phyloP scores from a whole-genome alignment of 2,329 filamentous ascomycete species.

The Talaromyces rugulosus region DNA sequence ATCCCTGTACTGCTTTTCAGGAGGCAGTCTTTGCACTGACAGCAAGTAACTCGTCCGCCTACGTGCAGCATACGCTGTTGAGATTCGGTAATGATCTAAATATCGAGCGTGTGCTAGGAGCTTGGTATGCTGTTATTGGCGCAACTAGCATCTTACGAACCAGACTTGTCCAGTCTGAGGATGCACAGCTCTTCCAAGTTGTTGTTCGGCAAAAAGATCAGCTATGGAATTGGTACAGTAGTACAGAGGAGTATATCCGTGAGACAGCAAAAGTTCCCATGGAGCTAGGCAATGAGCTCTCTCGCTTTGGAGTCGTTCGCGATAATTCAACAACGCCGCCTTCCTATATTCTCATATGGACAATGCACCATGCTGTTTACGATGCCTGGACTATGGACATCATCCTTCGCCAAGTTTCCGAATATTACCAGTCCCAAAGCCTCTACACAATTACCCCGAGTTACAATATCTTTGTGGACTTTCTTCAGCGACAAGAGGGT shows the following conservation, averaged over 20 bases:
- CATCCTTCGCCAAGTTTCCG: neutral
- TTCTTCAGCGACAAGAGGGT: neutral
- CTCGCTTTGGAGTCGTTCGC: neutral
- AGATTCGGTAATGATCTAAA: neutral
- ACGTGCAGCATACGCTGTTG: neutral
- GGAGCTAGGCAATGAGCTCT: neutral
- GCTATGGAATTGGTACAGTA: neutral
- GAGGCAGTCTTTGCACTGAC: neutral
- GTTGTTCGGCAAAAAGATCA: neutral
- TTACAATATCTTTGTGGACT: neutral
- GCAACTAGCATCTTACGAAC: neutral
- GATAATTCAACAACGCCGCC: neutral
- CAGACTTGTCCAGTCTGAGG: neutral
- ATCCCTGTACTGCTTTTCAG: slow-evolving; percentile 4
- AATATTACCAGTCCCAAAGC: too few species aligned
- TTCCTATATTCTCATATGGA: neutral
- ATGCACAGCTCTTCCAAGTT: neutral
- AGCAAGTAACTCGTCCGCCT: neutral
- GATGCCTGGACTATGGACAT: neutral
- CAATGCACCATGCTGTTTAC: slow-evolving; percentile 1
- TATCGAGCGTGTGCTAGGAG: neutral
- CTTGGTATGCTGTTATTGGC: neutral
- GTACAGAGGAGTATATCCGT: neutral
- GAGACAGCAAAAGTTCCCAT: neutral
- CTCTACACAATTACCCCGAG: too few species aligned